Evolutionary conservation across 169 alveolate species (phyloP), one percentile per base, ranked within the genome.

Genomic region (Plasmodium falciparum): DNA sequence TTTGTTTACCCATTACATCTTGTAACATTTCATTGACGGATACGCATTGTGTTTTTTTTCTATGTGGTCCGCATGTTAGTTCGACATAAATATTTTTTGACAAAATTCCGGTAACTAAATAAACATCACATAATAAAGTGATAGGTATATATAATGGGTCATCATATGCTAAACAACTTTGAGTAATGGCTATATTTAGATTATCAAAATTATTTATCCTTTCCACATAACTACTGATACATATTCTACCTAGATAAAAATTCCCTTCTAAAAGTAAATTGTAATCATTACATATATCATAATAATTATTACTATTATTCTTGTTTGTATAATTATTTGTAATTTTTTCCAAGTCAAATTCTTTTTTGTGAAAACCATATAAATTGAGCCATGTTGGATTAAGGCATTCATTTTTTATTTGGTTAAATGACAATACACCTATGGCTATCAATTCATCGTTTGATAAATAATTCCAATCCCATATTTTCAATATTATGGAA

Each of bases 381-480:
- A 97, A 96, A 94, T 97, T 97, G 83, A 94, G 95, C 98, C 98
- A 97, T 43, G 97, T 93, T 8, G 95, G 95, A 20, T 89, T 91
- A 56, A 93, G 93, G 9, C 94, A 78, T 20, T 92, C 66, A 49
- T 95, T 88, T 50, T 97, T 78, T 45, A 95, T 91, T 62, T 92
- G 90, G 17, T 95, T 94, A 72, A 94, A 88, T 15, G 97, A 95
- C 59, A 93, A 89, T 15, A 85, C 95, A n/a, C 96, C 96, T 76
- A 92, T 92, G 6, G 96, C 96, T 43, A 94, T 65, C 29, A 94
- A 43, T 58, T 74, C 85, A 49, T 91, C 93, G 29, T 67, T 61
- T 22, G 89, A 24, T 59, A 89, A 59, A 47, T 74, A 76, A 65
- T 88, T 80, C 67, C 78, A 69, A 90, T 95, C 97, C 98, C 98